Conservation (phyloP, 1,284 basidiomycete genomes). For the Trichosporon sp. region DNA sequence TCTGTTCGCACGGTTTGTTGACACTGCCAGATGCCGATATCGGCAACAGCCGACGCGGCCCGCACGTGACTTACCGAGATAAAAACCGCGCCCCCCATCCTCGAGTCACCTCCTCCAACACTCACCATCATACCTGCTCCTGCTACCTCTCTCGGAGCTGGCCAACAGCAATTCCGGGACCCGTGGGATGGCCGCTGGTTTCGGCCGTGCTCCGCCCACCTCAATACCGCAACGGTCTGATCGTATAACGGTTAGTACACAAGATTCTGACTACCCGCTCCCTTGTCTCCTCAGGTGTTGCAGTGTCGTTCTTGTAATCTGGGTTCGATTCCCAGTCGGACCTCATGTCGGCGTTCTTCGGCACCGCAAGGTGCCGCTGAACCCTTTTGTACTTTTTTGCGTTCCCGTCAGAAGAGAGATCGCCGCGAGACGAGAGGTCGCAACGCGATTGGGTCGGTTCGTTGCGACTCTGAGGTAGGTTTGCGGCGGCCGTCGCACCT, state of each 20-base stretch:
- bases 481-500: too few relatives aligned
- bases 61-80: not conserved
- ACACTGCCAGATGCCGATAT: not conserved
- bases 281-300: not conserved
- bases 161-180: not conserved
- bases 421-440: too few relatives aligned
- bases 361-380: not conserved
- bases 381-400: not conserved
- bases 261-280: not conserved
- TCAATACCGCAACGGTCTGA: not conserved
- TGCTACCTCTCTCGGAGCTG: not conserved
- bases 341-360: not conserved
- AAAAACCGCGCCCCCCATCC: not conserved
- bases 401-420: too few relatives aligned
- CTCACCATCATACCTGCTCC: not conserved
- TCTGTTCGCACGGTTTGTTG: not conserved
- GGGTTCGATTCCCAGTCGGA: conserved; percentile 14
- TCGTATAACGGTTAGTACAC: conserved; percentile 15
- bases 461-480: too few relatives aligned
- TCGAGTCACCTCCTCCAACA: not conserved
- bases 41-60: not conserved
- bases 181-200: not conserved
- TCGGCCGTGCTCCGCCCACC: not conserved
- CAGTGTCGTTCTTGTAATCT: conserved; percentile 9
- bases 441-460: too few relatives aligned